A percentile compares a stretch with the other conserved stretches of the same genome.
Evolutionary conservation across 2,329 filamentous ascomycete species (phyloP).

Genomic region (Zymoseptoria passerinii): DNA sequence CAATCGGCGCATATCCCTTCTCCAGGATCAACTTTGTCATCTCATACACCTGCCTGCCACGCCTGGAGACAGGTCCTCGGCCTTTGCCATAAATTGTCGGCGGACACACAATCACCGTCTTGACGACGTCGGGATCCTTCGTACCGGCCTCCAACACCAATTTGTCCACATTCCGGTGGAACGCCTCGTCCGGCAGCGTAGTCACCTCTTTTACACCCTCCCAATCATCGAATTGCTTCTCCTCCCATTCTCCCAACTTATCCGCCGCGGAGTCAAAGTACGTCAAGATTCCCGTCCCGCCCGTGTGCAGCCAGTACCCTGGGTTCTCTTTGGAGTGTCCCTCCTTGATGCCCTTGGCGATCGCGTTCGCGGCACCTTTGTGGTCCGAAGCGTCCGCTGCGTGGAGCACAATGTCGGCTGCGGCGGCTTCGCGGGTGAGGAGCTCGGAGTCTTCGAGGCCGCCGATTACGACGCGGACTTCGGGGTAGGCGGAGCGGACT

Average conservation of each 20-base stretch:
- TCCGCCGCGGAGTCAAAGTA: constrained; percentile 42
- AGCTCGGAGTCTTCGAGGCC: constrained; percentile 40
- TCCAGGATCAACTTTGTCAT: constrained; percentile 47
- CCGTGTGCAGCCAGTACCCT: constrained; percentile 43
- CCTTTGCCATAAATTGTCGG: constrained; percentile 42
- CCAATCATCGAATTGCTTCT: constrained; percentile 52
- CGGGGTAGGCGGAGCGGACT: constrained; percentile 28
- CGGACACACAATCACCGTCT: constrained; percentile 58
- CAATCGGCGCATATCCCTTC: constrained; percentile 45
- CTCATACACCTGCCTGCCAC: constrained; percentile 51
- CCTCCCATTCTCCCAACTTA: constrained; percentile 38
- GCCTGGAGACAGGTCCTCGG: constrained; percentile 47
- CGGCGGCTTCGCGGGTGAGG: constrained; percentile 39
- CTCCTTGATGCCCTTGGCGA: constrained; percentile 43
- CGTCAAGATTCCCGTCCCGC: constrained; percentile 50
- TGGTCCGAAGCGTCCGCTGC: constrained; percentile 42
- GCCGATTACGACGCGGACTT: constrained; percentile 44
- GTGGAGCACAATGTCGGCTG: constrained; percentile 47
- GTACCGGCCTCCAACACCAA: constrained; percentile 49
- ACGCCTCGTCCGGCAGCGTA: constrained; percentile 47
- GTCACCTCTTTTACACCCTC: constrained; percentile 46
- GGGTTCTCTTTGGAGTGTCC: constrained; percentile 35
- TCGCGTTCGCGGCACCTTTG: constrained; percentile 40
- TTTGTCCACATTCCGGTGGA: constrained; percentile 63
- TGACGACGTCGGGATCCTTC: constrained; percentile 42